phyloP scores from a whole-genome alignment of 2,329 filamentous ascomycete species.

The Stemphylium lycopersici region DNA sequence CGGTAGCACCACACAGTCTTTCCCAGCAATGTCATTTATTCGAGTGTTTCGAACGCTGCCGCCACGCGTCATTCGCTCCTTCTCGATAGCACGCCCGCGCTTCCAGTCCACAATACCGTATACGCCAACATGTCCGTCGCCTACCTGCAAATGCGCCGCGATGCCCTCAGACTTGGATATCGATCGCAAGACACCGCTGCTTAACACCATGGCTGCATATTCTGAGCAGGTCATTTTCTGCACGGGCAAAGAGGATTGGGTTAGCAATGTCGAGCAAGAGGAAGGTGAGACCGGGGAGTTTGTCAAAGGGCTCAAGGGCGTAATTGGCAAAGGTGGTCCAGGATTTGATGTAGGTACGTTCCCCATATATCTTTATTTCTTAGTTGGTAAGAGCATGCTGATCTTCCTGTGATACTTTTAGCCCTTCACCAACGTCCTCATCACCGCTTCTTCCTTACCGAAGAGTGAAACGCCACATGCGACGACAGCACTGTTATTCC shows the following conservation, averaged over 20 bases:
- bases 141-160: constrained; percentile 76
- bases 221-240: constrained; percentile 83
- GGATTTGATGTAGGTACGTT: constrained; percentile 54
- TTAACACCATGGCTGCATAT: constrained; percentile 79
- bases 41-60: not conserved
- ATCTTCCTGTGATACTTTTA: constrained; percentile 47
- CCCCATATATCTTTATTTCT: not conserved
- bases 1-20: not conserved
- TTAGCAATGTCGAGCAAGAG: constrained; percentile 83
- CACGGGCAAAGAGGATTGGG: constrained; percentile 81
- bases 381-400: not conserved
- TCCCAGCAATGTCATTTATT: constrained; percentile 7
- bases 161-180: constrained; percentile 73
- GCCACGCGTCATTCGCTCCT: constrained; percentile 1
- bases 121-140: constrained; percentile 66
- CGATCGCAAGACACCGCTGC: constrained; percentile 71
- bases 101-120: constrained; percentile 30
- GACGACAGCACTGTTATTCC: constrained; percentile 70
- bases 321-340: constrained; percentile 51
- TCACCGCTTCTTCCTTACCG: constrained; percentile 75
- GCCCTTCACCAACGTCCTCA: constrained; percentile 82
- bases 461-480: constrained; percentile 40
- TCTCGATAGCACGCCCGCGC: constrained; percentile 10
- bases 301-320: constrained; percentile 71
- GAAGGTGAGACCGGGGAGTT: constrained; percentile 59